phyloP scores from a whole-genome alignment of 1,284 basidiomycete genomes.

The Inonotus obliquus region DNA sequence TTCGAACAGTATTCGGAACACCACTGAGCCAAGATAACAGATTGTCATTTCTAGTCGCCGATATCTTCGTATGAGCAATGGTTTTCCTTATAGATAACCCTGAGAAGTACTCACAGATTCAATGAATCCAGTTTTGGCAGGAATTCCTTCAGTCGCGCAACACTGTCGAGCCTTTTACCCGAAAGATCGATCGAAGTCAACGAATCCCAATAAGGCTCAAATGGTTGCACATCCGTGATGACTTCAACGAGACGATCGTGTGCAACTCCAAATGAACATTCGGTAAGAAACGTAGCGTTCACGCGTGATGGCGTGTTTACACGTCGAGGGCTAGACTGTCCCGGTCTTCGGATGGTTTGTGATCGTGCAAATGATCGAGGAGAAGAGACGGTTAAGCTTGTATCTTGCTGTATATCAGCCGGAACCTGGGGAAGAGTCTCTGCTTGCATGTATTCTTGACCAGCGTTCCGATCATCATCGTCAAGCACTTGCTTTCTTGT shows the following conservation, averaged over 20 bases:
- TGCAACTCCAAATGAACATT: conserved; percentile 92
- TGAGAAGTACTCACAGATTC: conserved; percentile 58
- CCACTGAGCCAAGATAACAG: conserved; percentile 85
- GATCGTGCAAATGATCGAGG: conserved; percentile 46
- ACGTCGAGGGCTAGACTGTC: conserved; percentile 24
- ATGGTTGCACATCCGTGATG: conserved; percentile 94
- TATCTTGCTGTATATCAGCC: background rate
- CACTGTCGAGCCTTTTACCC: conserved; percentile 78
- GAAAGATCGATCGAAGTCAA: conserved; percentile 77
- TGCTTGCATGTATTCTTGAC: background rate
- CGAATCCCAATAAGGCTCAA: conserved; percentile 92
- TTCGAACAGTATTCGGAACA: conserved; percentile 72
- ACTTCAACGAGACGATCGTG: conserved; percentile 88
- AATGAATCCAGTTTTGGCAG: conserved; percentile 81
- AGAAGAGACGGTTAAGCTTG: conserved; percentile 24
- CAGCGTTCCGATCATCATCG: conserved; percentile 28
- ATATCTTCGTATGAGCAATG: background rate
- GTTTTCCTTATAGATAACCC: background rate
- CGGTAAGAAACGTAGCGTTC: conserved; percentile 79
- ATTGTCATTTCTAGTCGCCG: conserved; percentile 64
- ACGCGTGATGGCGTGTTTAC: conserved; percentile 4
- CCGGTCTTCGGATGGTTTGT: conserved; percentile 30
- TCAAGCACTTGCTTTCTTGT: conserved; percentile 34
- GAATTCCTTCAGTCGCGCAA: conserved; percentile 92
- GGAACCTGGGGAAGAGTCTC: background rate